These are phyloP conservation scores for Fistulifera solaris DNA, from an alignment of 108 stramenopile species.

Conservation along the genomic window DNA sequence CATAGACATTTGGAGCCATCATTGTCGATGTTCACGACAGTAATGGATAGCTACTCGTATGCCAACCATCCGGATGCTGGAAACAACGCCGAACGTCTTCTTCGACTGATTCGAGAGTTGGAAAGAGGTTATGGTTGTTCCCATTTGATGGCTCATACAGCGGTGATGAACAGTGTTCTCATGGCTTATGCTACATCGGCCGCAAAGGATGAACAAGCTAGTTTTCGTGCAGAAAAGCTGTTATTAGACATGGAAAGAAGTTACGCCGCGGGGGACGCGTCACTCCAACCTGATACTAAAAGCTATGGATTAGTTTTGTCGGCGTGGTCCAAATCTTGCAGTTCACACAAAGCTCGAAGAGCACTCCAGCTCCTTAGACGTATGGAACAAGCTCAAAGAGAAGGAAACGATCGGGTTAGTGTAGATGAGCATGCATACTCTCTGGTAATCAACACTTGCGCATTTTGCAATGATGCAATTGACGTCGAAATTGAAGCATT, in stretches of 20 bases:
- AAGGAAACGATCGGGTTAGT: conserved; percentile 29
- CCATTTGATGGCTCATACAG: conserved; percentile 39
- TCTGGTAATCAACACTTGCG: conserved; percentile 60
- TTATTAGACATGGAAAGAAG: conserved; percentile 47
- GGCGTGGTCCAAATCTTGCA: conserved; percentile 42
- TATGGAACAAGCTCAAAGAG: conserved; percentile 34
- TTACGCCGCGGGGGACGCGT: conserved; percentile 16
- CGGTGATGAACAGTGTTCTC: conserved; percentile 38
- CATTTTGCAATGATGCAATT: conserved; percentile 36
- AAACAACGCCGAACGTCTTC: conserved; percentile 38
- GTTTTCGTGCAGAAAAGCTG: conserved; percentile 35
- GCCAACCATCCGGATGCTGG: conserved; percentile 51
- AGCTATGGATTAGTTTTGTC: conserved; percentile 44
- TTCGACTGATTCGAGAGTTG: conserved; percentile 36
- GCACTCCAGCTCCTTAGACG: conserved; percentile 42
- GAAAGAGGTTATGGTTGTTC: conserved; percentile 19
- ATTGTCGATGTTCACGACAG: conserved; percentile 49
- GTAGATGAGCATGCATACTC: conserved; percentile 47
- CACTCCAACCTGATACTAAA: conserved; percentile 33
- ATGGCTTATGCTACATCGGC: conserved; percentile 36
- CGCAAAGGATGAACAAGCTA: conserved; percentile 40
- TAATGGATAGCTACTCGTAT: conserved; percentile 51
- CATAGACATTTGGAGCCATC: conserved; percentile 38
- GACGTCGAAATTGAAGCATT: conserved; percentile 39
- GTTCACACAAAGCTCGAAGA: conserved; percentile 37